Conservation (phyloP, 768 basidiomycete genomes). For the Albatrellus ellisii region DNA sequence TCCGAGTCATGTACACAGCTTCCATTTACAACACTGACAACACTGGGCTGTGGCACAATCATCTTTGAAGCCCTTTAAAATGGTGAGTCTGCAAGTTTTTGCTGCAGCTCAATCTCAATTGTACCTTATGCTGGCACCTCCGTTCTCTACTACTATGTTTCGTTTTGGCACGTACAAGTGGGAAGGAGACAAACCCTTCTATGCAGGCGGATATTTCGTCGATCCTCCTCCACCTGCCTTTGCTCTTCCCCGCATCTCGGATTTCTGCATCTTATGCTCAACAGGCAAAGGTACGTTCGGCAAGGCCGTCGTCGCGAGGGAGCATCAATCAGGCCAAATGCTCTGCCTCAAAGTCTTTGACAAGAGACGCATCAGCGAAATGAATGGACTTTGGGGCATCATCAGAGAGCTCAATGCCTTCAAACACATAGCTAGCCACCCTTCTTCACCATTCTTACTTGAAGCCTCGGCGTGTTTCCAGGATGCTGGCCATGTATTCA, state of each 20-base stretch:
- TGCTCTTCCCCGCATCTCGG: not conserved
- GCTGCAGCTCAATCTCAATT: too few relatives aligned
- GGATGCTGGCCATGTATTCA: not conserved
- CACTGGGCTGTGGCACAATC: too few relatives aligned
- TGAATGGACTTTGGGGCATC: not conserved
- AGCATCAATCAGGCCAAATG: not conserved
- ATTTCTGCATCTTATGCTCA: not conserved
- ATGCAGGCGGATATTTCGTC: not conserved
- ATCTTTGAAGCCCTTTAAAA: too few relatives aligned
- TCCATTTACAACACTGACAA: too few relatives aligned
- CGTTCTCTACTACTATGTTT: not conserved
- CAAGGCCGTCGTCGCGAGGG: not conserved
- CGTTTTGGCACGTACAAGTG: not conserved
- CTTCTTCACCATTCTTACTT: slow-evolving; percentile 1
- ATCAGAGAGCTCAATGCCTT: slow-evolving; percentile 1
- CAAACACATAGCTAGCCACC: not conserved
- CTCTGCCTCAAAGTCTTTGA: slow-evolving; percentile 1
- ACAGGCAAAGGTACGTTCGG: not conserved
- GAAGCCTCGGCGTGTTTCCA: slow-evolving; percentile 4
- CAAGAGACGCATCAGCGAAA: not conserved
- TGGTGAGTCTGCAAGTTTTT: too few relatives aligned
- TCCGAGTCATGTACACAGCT: too few relatives aligned
- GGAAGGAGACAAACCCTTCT: slow-evolving; percentile 4
- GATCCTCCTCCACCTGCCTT: not conserved
- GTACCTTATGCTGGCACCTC: not conserved